Evolutionary conservation across 768 basidiomycete genomes (phyloP).

Genomic region (Boletus barrowsii): DNA sequence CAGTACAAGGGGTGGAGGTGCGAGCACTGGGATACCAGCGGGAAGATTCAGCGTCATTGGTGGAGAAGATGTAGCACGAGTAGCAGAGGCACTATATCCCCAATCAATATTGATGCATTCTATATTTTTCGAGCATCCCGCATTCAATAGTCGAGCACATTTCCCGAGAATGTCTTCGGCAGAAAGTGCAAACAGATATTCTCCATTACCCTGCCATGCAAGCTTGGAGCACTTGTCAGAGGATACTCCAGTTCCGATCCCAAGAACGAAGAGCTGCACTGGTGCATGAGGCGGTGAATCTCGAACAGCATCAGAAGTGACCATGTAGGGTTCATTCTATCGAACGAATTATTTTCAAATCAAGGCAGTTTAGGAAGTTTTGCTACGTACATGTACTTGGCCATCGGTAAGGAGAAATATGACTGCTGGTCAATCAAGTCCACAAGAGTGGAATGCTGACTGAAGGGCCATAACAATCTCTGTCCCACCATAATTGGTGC

Average conservation of each 20-base stretch:
- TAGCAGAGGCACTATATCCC: conserved; percentile 25
- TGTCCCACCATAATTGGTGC: conserved; percentile 49
- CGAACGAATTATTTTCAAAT: not conserved
- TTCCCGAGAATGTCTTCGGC: conserved; percentile 47
- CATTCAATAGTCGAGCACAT: conserved; percentile 48
- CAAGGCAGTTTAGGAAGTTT: not conserved
- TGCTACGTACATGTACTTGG: conserved; percentile 30
- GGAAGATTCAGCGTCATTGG: conserved; percentile 20
- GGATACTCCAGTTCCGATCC: conserved; percentile 51
- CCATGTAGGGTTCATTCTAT: conserved; percentile 15
- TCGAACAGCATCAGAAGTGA: conserved; percentile 32
- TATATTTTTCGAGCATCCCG: conserved; percentile 46
- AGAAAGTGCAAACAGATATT: conserved; percentile 43
- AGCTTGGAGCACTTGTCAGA: conserved; percentile 51
- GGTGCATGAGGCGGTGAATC: conserved; percentile 29
- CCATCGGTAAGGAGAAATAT: conserved; percentile 64
- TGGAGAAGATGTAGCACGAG: not conserved
- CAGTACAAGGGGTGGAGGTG: conserved; percentile 33
- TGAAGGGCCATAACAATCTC: conserved; percentile 44
- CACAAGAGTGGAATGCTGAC: conserved; percentile 36
- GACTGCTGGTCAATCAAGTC: conserved; percentile 38
- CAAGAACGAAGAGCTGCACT: conserved; percentile 54
- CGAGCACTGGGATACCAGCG: conserved; percentile 22
- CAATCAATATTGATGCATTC: conserved; percentile 50
- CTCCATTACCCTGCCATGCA: conserved; percentile 53